These are phyloP conservation scores for Mycena amicta DNA, from an alignment of 768 basidiomycete species.

Conservation along the genomic window DNA sequence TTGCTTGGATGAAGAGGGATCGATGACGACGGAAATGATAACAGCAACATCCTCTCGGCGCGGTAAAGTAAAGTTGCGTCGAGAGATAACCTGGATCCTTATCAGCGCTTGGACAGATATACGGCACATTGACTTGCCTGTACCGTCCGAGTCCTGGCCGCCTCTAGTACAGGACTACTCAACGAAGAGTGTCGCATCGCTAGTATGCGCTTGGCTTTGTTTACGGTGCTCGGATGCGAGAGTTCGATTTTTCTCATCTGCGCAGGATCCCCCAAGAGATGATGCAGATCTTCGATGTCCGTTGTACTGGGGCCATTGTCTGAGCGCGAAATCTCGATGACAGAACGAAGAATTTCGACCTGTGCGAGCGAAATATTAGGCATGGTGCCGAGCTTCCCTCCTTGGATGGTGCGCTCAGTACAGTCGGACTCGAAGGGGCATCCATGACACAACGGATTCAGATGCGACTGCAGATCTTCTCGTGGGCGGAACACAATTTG, in stretches of 20 bases:
- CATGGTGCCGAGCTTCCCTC: constrained; percentile 45
- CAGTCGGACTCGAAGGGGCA: constrained; percentile 46
- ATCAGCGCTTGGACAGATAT: not conserved
- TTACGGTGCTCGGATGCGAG: constrained; percentile 42
- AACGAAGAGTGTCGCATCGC: constrained; percentile 18
- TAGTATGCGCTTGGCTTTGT: constrained; percentile 44
- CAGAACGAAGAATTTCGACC: constrained; percentile 39
- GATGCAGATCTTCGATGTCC: constrained; percentile 54
- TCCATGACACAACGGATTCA: constrained; percentile 49
- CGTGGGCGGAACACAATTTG: constrained; percentile 36
- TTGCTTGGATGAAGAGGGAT: constrained; percentile 38
- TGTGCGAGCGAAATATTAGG: constrained; percentile 52
- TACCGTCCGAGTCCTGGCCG: constrained; percentile 34
- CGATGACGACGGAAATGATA: constrained; percentile 44
- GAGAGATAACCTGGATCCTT: constrained; percentile 38
- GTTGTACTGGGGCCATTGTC: constrained; percentile 19
- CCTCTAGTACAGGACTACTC: constrained; percentile 43
- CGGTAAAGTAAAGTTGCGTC: constrained; percentile 49
- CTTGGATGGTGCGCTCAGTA: constrained; percentile 32
- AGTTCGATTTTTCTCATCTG: constrained; percentile 34
- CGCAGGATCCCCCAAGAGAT: constrained; percentile 31
- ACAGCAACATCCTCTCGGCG: constrained; percentile 47
- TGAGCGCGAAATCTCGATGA: constrained; percentile 34
- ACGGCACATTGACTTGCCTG: constrained; percentile 30
- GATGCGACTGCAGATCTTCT: constrained; percentile 47